phyloP scores from a whole-genome alignment of 1,284 basidiomycete species.

The Irpex sp. region DNA sequence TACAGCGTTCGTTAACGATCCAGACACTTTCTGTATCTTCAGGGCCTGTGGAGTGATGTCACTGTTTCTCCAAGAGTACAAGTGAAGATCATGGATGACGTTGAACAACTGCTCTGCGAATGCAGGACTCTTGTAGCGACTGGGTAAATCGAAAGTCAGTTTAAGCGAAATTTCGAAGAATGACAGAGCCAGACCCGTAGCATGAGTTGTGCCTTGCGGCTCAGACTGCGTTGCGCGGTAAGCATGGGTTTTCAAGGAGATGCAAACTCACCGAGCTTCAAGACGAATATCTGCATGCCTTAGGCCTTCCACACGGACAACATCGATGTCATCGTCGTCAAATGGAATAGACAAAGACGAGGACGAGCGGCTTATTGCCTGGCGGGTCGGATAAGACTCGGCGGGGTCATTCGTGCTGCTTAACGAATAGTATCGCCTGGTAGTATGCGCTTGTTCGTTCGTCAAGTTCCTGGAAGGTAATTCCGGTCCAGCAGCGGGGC shows the following conservation, averaged over 20 bases:
- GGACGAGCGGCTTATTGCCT: constrained; percentile 29
- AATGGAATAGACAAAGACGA: constrained; percentile 41
- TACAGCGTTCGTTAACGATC: constrained; percentile 90
- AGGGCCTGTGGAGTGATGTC: constrained; percentile 49
- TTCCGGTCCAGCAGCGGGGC: constrained; percentile 27
- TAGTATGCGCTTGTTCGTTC: constrained; percentile 14
- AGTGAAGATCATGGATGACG: constrained; percentile 48
- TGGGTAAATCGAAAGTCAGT: constrained; percentile 27
- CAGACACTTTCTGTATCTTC: constrained; percentile 78
- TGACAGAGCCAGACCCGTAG: constrained; percentile 9
- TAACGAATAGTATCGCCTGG: constrained; percentile 12
- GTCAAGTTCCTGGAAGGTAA: constrained; percentile 17
- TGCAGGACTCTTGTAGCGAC: constrained; percentile 59
- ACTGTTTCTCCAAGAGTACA: constrained; percentile 54
- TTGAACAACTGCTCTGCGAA: constrained; percentile 62
- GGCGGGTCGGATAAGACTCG: constrained; percentile 16
- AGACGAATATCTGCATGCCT: constrained; percentile 58
- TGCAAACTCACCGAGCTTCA: constrained; percentile 65
- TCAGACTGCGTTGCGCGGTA: constrained; percentile 22
- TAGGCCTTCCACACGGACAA: constrained; percentile 58
- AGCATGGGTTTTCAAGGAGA: constrained; percentile 12
- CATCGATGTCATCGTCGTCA: constrained; percentile 38
- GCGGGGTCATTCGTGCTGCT: constrained; percentile 15
- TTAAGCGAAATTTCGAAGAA: neutral
- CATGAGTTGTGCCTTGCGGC: constrained; percentile 1